Evolutionary conservation across 2,329 filamentous ascomycete genomes (phyloP), one percentile per base, ranked within the genome.

Genomic region (Kalaharituber pfeilii): DNA sequence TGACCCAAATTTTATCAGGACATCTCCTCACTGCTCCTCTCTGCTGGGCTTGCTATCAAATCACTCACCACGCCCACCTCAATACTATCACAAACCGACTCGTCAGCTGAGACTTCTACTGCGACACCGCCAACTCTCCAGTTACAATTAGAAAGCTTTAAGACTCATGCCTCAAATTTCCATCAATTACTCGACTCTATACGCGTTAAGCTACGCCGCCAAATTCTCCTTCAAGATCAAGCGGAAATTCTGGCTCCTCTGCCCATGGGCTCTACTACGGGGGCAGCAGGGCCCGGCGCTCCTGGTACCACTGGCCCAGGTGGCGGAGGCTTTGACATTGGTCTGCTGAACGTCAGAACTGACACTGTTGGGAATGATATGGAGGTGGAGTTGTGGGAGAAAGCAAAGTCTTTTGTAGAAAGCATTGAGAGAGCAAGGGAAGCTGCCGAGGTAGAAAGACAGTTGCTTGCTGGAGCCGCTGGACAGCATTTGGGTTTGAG

Each of bases 1-100:
- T 18, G 25, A 36, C n/a, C 9, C n/a, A 20, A 47, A 47, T 22
- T 25, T 2, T 15, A 22, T 3, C 4, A 47, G 42, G 25, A 47
- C 5, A 33, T 50, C 5, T 22, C 49, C 15, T 28, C 53, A 15
- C 42, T 47, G 2, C 73, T 86, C 1, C 89, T 89, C 6, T 87
- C 89, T 0, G 79, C 87, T 0, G 81, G 89, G 63, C 78, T 94
- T 27, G 78, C 95, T 67, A 79, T 83, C 44, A 85, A 87, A 58
- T 88, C 84, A 0, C 77, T 94, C 2, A 88, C 42, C n/a, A 47
- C 42, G 11, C 42, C 42, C 95, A 68, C 73, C 94, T 6, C 76
- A 96, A 5, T 93, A 82, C 67, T 83, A 86, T 1, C 70, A 55
- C n/a, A n/a, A n/a, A n/a, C 56, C 18, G 42, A 51, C 44, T 49